phyloP scores from a whole-genome alignment of 805 yeast species.

The Candida rishiriensis region DNA sequence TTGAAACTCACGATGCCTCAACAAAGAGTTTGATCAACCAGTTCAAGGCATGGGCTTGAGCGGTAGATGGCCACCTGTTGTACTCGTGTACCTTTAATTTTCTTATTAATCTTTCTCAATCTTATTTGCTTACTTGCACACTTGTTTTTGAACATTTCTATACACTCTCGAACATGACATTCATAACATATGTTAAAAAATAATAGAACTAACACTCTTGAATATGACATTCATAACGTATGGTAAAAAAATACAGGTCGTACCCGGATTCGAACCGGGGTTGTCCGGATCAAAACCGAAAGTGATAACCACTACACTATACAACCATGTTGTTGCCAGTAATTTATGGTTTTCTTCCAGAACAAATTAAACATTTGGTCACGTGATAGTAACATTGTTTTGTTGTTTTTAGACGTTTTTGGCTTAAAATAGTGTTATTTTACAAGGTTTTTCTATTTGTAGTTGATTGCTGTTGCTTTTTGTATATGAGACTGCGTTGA shows the following conservation, averaged over 20 bases:
- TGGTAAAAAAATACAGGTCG: slow-evolving; percentile 41
- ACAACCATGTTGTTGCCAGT: slow-evolving; percentile 27
- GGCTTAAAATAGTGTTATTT: too few relatives aligned
- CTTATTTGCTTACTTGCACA: not conserved
- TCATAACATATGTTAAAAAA: not conserved
- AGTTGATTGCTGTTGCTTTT: too few relatives aligned
- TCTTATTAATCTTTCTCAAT: not conserved
- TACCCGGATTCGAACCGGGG: slow-evolving; percentile 83
- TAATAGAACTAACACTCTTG: not conserved
- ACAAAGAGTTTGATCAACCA: slow-evolving; percentile 92
- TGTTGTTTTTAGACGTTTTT: too few relatives aligned
- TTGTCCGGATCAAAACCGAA: slow-evolving; percentile 74
- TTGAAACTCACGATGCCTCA: slow-evolving; percentile 77
- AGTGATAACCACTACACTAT: slow-evolving; percentile 79
- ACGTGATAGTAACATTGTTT: too few relatives aligned
- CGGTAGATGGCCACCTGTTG: not conserved
- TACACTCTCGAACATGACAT: not conserved
- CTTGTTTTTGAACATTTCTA: not conserved
- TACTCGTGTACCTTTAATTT: not conserved
- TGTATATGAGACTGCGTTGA: too few relatives aligned
- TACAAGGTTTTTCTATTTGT: too few relatives aligned
- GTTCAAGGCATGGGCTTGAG: slow-evolving; percentile 79
- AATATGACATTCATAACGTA: not conserved
- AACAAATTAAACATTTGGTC: not conserved
- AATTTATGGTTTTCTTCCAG: too few relatives aligned